A percentile compares a stretch with the other conserved stretches of the same genome.
Evolutionary conservation across 2,329 filamentous ascomycete species (phyloP).

Genomic region (Verticillium klebahnii): DNA sequence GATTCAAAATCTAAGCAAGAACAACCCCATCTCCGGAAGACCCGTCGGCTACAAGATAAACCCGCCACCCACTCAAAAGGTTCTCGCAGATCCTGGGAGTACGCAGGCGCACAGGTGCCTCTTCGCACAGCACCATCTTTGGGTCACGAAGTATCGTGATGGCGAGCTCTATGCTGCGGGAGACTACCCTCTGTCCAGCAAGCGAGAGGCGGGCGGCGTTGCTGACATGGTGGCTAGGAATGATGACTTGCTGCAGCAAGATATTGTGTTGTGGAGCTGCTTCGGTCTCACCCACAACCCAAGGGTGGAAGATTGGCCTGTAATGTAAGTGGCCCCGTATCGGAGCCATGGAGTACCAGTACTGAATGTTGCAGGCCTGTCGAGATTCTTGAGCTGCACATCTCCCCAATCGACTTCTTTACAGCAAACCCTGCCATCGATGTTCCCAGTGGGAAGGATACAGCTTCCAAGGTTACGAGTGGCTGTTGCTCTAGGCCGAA

Average conservation of each 20-base stretch:
- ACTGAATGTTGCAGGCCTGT: constrained; percentile 36
- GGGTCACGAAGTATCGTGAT: constrained; percentile 22
- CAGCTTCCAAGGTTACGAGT: constrained; percentile 12
- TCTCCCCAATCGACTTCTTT: constrained; percentile 45
- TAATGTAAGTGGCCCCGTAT: constrained; percentile 42
- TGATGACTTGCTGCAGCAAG: constrained; percentile 43
- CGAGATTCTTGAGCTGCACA: constrained; percentile 41
- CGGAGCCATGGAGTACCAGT: no score
- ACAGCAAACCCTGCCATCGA: constrained; percentile 41
- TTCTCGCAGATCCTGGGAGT: not conserved
- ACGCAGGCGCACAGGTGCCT: constrained; percentile 1
- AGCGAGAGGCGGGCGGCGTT: constrained; percentile 13
- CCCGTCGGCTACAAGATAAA: constrained; percentile 23
- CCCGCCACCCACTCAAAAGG: not conserved
- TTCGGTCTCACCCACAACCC: constrained; percentile 51
- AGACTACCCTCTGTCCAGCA: constrained; percentile 28
- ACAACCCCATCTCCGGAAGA: constrained; percentile 23
- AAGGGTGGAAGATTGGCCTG: constrained; percentile 53
- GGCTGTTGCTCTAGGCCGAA: constrained; percentile 4
- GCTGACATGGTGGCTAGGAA: constrained; percentile 24
- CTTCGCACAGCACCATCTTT: constrained; percentile 14
- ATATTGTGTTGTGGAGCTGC: constrained; percentile 43
- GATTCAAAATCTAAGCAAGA: constrained; percentile 24
- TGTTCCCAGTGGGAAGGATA: constrained; percentile 31
- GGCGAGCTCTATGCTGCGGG: constrained; percentile 23